Evolutionary conservation across 345 rosid genomes (phyloP), one percentile per base, ranked within the genome.

Genomic region (Lumnitzera littorea): DNA sequence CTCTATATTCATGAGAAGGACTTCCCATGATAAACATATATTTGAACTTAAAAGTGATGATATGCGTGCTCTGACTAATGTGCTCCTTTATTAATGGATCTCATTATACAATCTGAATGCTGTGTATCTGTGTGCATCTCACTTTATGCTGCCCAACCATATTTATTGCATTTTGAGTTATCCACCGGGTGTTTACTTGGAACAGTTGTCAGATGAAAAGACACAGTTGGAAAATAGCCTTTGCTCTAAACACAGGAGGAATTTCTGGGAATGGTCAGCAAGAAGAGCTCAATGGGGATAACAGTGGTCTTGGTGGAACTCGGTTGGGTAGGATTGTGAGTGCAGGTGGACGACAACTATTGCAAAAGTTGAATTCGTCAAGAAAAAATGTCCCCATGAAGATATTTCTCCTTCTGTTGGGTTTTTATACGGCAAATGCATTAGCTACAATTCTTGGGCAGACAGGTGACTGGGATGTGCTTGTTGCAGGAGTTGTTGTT

Each of bases 351-450:
- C 82, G 82, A 70, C 91, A 84, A 67, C 80, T 90, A 24, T 62
- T 86, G 55, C 86, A 78, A 61, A 94, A 88, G 79, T 74, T 90
- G 36, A 94, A 94, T 79, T 73, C 83, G 3, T 87, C 91, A 25
- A 80, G 99, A 65, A 86, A 79, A 62, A 88, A 94, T 76, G 75
- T 94, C 59, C 99, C 99, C 2, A 84, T 81, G 91, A 94, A 94
- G 80, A 68, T 88, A 69, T 94, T 94, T 63, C 78, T 94, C 17
- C 74, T 94, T 12, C 85, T 94, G 15, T 73, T 94, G 57, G 97
- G 99, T 29, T 94, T 94, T 81, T 94, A 90, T 66, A 90, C 97
- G 0, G 99, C 99, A 46, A 94, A 94, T 79, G 99, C 99, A 15
- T 69, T 94, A 36, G 97, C 99, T 12, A 94, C 97, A 0, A 94